A percentile compares a stretch with the other conserved stretches of the same genome.
Evolutionary conservation across 805 yeast genomes (phyloP).

Genomic region (Ogataea philodendri): DNA sequence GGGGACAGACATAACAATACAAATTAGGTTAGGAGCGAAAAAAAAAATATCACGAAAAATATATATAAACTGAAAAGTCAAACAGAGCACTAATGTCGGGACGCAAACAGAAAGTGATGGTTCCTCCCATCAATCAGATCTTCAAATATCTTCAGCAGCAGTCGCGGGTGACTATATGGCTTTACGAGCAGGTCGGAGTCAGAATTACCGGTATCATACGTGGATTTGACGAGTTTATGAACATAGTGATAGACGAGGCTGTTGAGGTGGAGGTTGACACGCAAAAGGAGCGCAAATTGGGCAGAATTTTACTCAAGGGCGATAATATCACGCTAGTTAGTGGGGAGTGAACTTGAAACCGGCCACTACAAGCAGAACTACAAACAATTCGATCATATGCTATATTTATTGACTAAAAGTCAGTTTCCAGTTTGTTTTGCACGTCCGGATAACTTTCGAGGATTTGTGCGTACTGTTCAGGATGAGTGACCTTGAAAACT

Average conservation of each 20-base stretch:
- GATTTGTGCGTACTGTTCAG: slow-evolving; percentile 41
- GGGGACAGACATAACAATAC: slow-evolving; percentile 7
- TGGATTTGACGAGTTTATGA: slow-evolving; percentile 99
- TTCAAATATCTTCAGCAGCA: slow-evolving; percentile 86
- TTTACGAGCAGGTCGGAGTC: slow-evolving; percentile 76
- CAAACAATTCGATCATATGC: no score
- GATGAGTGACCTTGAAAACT: slow-evolving; percentile 68
- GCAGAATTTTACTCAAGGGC: slow-evolving; percentile 82
- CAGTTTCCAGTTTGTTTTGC: slow-evolving; percentile 7
- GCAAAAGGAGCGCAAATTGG: slow-evolving; percentile 48
- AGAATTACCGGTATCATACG: slow-evolving; percentile 79
- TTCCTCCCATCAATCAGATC: slow-evolving; percentile 90
- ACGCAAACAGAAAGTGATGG: slow-evolving; percentile 48
- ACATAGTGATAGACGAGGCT: slow-evolving; percentile 60
- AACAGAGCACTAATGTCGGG: slow-evolving; percentile 37
- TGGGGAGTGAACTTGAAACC: slow-evolving; percentile 32
- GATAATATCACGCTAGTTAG: slow-evolving; percentile 82
- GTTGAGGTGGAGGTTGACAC: slow-evolving; percentile 58
- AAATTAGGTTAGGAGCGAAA: slow-evolving; percentile 5
- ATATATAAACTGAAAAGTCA: background rate
- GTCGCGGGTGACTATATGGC: slow-evolving; percentile 78
- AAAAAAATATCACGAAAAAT: slow-evolving; percentile 2
- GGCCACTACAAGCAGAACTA: no score
- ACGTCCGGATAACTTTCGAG: slow-evolving; percentile 29
- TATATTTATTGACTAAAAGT: background rate